These are phyloP conservation scores for Boletus subparvulus DNA, from an alignment of 768 basidiomycete genomes.

Conservation along the genomic window DNA sequence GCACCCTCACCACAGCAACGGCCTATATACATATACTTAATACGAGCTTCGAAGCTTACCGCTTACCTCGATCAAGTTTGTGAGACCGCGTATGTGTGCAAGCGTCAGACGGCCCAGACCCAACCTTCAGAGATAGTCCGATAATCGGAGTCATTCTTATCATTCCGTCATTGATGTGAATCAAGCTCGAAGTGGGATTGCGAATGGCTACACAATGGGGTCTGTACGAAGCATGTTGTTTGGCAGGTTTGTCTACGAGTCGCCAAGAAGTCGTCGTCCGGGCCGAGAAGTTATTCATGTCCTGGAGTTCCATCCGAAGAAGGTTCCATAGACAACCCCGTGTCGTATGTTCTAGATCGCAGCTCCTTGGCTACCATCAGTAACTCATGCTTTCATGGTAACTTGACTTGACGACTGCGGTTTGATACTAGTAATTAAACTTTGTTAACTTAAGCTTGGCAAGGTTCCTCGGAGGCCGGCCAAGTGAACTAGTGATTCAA, in stretches of 20 bases:
- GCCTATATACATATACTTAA: background rate
- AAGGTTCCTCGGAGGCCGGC: background rate
- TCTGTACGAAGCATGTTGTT: background rate
- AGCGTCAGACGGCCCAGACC: background rate
- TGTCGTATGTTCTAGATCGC: background rate
- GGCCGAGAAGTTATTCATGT: too few relatives aligned
- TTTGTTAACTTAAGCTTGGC: background rate
- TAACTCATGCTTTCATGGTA: slow-evolving; percentile 1
- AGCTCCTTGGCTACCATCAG: slow-evolving; percentile 22
- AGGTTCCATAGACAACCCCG: background rate
- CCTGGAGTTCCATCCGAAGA: background rate
- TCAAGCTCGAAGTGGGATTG: background rate
- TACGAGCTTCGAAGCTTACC: background rate
- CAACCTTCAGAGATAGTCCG: slow-evolving; percentile 10
- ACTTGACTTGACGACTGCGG: slow-evolving; percentile 1
- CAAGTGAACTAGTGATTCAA: background rate
- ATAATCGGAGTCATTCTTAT: background rate
- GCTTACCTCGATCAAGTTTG: slow-evolving; percentile 1
- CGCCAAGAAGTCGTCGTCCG: background rate
- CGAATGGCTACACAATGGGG: background rate
- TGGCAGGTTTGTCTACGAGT: background rate
- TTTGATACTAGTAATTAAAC: slow-evolving; percentile 14
- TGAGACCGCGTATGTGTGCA: background rate
- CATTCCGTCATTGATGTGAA: slow-evolving; percentile 1
- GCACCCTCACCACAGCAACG: slow-evolving; percentile 15